Evolutionary conservation across 768 basidiomycete species (phyloP).

Genomic region (Lanmaoa pseudosensibilis): DNA sequence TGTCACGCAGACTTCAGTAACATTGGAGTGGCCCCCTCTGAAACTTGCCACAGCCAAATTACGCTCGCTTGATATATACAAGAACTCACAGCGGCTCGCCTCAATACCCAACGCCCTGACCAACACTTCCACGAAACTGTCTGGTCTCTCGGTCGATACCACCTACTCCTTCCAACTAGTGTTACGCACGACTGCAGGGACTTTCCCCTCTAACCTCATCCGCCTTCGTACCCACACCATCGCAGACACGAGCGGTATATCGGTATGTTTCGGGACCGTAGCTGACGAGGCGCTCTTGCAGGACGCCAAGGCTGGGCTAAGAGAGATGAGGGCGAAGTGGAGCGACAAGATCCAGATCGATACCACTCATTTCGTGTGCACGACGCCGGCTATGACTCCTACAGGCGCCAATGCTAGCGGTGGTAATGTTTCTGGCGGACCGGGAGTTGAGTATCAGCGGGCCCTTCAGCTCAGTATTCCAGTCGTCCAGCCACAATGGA

Average conservation of each 20-base stretch:
- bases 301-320: slow-evolving; percentile 76
- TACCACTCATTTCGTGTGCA: slow-evolving; percentile 97
- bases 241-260: slow-evolving; percentile 91
- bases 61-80: slow-evolving; percentile 89
- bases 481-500: slow-evolving; percentile 93
- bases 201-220: slow-evolving; percentile 81
- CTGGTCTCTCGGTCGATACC: slow-evolving; percentile 75
- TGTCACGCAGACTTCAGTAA: slow-evolving; percentile 94
- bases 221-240: slow-evolving; percentile 91
- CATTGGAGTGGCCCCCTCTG: slow-evolving; percentile 90
- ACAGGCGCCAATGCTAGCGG: slow-evolving; percentile 56
- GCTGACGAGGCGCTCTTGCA: slow-evolving; percentile 75
- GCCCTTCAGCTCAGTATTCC: slow-evolving; percentile 93
- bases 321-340: slow-evolving; percentile 88
- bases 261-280: slow-evolving; percentile 91
- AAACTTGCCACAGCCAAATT: slow-evolving; percentile 84
- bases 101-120: slow-evolving; percentile 78
- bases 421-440: slow-evolving; percentile 50
- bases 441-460: slow-evolving; percentile 91
- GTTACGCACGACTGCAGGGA: slow-evolving; percentile 89
- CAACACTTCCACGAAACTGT: slow-evolving; percentile 88
- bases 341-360: slow-evolving; percentile 95
- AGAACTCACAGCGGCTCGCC: slow-evolving; percentile 85
- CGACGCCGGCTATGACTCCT: slow-evolving; percentile 75
- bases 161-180: slow-evolving; percentile 95